Conservation (phyloP, 805 yeast genomes). For the Clavispora fructus region DNA sequence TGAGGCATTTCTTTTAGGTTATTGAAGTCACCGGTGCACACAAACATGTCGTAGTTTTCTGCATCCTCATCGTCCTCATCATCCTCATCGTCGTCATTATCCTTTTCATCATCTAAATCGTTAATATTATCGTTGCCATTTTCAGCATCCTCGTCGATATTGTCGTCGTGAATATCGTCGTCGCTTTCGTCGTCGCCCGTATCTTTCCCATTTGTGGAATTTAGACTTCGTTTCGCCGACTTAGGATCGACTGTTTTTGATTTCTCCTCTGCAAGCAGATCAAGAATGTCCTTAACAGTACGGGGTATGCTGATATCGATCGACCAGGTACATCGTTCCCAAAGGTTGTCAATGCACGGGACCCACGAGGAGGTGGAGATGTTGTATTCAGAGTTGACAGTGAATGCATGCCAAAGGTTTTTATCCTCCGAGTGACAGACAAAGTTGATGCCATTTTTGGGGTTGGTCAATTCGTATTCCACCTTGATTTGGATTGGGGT, state of each 20-base stretch:
- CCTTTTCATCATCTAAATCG: background rate
- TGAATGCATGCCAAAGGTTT: conserved; percentile 76
- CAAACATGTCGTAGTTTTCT: conserved; percentile 48
- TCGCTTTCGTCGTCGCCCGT: conserved; percentile 8
- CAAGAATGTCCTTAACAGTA: conserved; percentile 66
- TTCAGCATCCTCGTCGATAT: background rate
- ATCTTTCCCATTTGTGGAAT: background rate
- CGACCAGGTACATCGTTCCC: conserved; percentile 92
- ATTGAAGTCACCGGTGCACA: conserved; percentile 66
- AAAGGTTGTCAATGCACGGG: conserved; percentile 86
- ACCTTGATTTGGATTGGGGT: conserved; percentile 72
- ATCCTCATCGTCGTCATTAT: conserved; percentile 29
- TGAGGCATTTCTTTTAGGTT: conserved; percentile 70
- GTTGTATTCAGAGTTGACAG: conserved; percentile 72
- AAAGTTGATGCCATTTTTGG: conserved; percentile 72
- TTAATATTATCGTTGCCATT: background rate
- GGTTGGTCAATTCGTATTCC: conserved; percentile 58
- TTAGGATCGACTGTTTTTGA: conserved; percentile 13
- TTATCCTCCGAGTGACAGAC: conserved; percentile 54
- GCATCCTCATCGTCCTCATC: conserved; percentile 43
- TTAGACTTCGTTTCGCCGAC: conserved; percentile 3
- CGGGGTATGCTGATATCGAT: conserved; percentile 80
- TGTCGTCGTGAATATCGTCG: conserved; percentile 1
- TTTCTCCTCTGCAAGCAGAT: conserved; percentile 23
- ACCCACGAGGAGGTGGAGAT: conserved; percentile 94